Percentiles rank a stretch among this genome's conserved stretches.
These are phyloP conservation scores for Dicorynia guianensis DNA, from an alignment of 306 rosid species.

Conservation along the genomic window DNA sequence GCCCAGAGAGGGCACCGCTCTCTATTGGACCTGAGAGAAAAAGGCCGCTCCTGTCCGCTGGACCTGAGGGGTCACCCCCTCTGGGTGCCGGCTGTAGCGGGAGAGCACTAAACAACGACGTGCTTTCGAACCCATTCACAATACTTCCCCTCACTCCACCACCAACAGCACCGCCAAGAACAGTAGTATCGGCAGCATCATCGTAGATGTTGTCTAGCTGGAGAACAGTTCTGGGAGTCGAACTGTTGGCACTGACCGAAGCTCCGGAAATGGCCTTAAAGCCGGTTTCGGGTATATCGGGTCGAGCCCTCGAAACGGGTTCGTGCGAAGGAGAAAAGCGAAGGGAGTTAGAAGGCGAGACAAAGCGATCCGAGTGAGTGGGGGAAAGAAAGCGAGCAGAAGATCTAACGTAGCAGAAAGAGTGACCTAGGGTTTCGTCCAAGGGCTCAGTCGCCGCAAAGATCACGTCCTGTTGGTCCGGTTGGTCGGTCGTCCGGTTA, in stretches of 20 bases:
- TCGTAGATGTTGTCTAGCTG: conserved; percentile 61
- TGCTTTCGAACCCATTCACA: conserved; percentile 85
- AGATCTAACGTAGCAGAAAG: conserved; percentile 91
- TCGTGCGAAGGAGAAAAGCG: conserved; percentile 88
- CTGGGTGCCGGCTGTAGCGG: conserved; percentile 92
- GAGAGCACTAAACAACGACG: conserved; percentile 78
- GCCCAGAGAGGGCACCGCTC: conserved; percentile 87
- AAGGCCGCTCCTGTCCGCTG: conserved; percentile 74
- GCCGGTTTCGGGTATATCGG: conserved; percentile 70
- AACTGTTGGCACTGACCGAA: conserved; percentile 92
- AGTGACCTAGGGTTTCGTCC: conserved; percentile 99
- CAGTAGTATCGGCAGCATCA: conserved; percentile 53
- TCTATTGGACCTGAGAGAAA: conserved; percentile 96
- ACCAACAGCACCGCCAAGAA: conserved; percentile 44
- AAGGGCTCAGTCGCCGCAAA: conserved; percentile 66
- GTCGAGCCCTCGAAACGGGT: conserved; percentile 43
- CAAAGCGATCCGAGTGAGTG: conserved; percentile 81
- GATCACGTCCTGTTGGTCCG: conserved; percentile 55
- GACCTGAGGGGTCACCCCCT: conserved; percentile 64
- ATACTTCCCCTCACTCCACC: conserved; percentile 54
- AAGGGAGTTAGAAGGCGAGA: conserved; percentile 80
- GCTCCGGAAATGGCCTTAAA: conserved; percentile 94
- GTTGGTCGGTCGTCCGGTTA: conserved; percentile 45
- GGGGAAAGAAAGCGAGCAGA: conserved; percentile 88
- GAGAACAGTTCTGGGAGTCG: conserved; percentile 79